Base-by-base conservation (phyloP, 352 stramenopile genomes). In the Phytophthora niederhauseri region DNA sequence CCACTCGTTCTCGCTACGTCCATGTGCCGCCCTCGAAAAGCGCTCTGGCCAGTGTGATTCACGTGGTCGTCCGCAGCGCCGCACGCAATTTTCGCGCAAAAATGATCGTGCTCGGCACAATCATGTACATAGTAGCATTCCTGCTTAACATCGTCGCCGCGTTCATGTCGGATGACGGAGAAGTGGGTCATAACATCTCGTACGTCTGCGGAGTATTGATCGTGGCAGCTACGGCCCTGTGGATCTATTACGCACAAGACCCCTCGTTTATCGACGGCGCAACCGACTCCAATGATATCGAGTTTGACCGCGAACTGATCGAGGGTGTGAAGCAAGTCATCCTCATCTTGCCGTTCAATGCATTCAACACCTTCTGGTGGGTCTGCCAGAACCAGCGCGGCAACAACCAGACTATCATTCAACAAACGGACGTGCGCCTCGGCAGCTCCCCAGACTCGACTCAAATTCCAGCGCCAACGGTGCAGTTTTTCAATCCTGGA, bases 321-420 rank as follows among this genome's bases (percentile, higher is more conserved):
- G 75, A 85, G n/a, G 77, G 73, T 0, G 73, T 82, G 57, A 90
- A 87, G 72, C 67, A 76, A 20, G 66, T 90, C 12, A 65, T 90
- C 38, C 26, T 24, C 17, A 62, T 62, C 26, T 45, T 62, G 20
- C 56, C 56, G 9, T 52, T 54, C 41, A 64, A 76, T 24, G 72
- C 79, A 2, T 88, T 82, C 68, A 87, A 72, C 15, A 75, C 87
- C 45, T 74, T 87, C 34, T 90, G 76, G 72, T 69, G 82, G 43
- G 72, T 76, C 26, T 77, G 72, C 26, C 81, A 90, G 55, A 80
- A 87, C 69, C 81, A 88, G 68, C 75, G 71, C 7, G 79, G 70
- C 61, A 90, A 90, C 67, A 85, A 85, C 68, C 81, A 90, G 61
- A 66, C 74, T 12, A 90, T 90, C 67, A 79, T 80, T 6, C 81